These are phyloP conservation scores for Amphibolis antarctica DNA, from an alignment of 106 monocot genomes.

Conservation along the genomic window DNA sequence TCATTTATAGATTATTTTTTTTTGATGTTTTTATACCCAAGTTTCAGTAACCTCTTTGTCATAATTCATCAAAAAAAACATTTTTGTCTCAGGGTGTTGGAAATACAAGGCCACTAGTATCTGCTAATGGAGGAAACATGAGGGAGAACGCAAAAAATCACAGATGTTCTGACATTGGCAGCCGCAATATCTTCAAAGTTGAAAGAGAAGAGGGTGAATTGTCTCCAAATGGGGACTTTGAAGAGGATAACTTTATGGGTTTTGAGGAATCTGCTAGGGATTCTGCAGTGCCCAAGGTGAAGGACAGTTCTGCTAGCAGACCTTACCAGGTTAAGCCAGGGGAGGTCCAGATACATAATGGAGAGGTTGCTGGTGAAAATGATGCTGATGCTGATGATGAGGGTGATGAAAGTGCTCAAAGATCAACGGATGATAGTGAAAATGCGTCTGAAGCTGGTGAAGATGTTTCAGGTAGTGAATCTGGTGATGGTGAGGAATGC, in stretches of 20 bases:
- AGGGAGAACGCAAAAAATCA: conserved; percentile 29
- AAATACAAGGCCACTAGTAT: conserved; percentile 12
- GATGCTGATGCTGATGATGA: conserved; percentile 90
- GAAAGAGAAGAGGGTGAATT: conserved; percentile 75
- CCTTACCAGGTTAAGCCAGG: conserved; percentile 25
- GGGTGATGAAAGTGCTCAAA: conserved; percentile 76
- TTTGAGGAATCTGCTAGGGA: conserved; percentile 39
- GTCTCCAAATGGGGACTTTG: conserved; percentile 88
- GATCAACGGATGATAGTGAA: conserved; percentile 81
- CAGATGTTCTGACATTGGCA: conserved; percentile 18
- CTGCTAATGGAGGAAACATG: conserved; percentile 32
- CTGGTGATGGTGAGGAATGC: conserved; percentile 76
- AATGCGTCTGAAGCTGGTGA: conserved; percentile 89
- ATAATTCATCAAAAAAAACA: not conserved
- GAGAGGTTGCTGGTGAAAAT: conserved; percentile 55
- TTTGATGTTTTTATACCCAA: not conserved
- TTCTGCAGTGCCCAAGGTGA: conserved; percentile 17
- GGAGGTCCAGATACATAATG: conserved; percentile 18
- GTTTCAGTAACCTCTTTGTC: not conserved
- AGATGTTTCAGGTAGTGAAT: conserved; percentile 83
- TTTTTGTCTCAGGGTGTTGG: conserved; percentile 30
- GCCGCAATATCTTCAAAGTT: conserved; percentile 32
- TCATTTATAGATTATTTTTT: too few relatives aligned
- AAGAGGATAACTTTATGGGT: conserved; percentile 76
- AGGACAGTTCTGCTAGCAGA: conserved; percentile 32